Percentiles rank a stretch among this genome's conserved stretches.
Conservation (phyloP, 2,329 filamentous ascomycete genomes). For the Epichloe elymi region DNA sequence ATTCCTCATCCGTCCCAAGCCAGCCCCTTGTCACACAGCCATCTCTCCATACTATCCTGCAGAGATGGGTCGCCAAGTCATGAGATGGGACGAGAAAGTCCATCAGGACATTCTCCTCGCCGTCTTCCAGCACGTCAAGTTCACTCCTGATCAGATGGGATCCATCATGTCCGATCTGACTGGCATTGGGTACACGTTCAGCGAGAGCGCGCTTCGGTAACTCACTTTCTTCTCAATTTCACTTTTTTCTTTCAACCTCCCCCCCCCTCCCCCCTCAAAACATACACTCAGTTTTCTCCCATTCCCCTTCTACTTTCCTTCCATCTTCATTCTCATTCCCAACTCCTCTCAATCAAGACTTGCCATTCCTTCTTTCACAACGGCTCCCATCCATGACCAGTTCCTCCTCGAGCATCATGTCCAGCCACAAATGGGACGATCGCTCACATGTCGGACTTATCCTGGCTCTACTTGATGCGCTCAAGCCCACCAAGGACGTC, state of each 20-base stretch:
- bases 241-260: no score
- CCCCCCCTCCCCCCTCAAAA: not conserved
- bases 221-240: not conserved
- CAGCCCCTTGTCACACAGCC: not conserved
- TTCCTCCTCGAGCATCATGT: not conserved
- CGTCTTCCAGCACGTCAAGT: conserved; percentile 24
- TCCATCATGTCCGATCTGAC: conserved; percentile 25
- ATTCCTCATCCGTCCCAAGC: no score
- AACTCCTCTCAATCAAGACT: not conserved
- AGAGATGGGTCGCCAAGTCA: conserved; percentile 14
- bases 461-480: conserved; percentile 21
- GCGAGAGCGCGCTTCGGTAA: conserved; percentile 28
- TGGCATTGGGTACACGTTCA: conserved; percentile 26
- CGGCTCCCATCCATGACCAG: not conserved
- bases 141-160: conserved; percentile 18
- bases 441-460: conserved; percentile 26
- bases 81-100: conserved; percentile 28
- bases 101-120: conserved; percentile 32
- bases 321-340: not conserved
- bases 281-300: not conserved
- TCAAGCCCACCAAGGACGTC: conserved; percentile 21
- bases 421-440: conserved; percentile 18
- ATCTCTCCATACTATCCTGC: not conserved
- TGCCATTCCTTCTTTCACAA: not conserved
- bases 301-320: not conserved